A percentile compares a stretch with the other conserved stretches of the same genome.
phyloP scores from a whole-genome alignment of 352 stramenopile genomes.

The Globisporangium paroecandrum region DNA sequence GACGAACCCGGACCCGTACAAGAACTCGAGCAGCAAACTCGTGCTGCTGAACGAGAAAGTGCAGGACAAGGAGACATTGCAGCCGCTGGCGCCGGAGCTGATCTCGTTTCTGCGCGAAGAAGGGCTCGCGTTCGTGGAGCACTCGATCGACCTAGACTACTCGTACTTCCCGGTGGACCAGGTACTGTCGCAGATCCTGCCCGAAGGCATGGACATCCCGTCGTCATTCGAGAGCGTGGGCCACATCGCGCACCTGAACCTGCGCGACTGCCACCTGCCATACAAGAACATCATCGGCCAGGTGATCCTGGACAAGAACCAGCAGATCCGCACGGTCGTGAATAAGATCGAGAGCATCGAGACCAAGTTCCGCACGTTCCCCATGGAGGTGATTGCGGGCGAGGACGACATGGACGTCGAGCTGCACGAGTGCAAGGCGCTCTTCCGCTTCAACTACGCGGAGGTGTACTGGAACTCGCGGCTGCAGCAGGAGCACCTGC shows the following conservation, averaged over 20 bases:
- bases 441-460: constrained; percentile 94
- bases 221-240: constrained; percentile 96
- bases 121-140: constrained; percentile 55
- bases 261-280: constrained; percentile 91
- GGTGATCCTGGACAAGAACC: constrained; percentile 98
- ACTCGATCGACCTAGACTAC: constrained; percentile 76
- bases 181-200: constrained; percentile 83
- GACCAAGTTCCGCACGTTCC: constrained; percentile 94
- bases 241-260: constrained; percentile 97
- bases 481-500: constrained; percentile 92
- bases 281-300: constrained; percentile 97
- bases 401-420: constrained; percentile 83
- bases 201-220: constrained; percentile 80
- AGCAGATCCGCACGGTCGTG: constrained; percentile 93
- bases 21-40: constrained; percentile 68
- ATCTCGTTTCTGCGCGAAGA: constrained; percentile 51
- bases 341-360: constrained; percentile 98
- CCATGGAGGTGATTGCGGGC: constrained; percentile 94
- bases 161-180: constrained; percentile 77
- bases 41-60: constrained; percentile 70
- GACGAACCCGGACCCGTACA: constrained; percentile 51
- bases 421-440: constrained; percentile 92
- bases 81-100: constrained; percentile 48
- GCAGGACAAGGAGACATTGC: constrained; percentile 46
- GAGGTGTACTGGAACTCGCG: constrained; percentile 98